Conservation (phyloP, 129 eudicot genomes). For the Flaveria trinervia region DNA sequence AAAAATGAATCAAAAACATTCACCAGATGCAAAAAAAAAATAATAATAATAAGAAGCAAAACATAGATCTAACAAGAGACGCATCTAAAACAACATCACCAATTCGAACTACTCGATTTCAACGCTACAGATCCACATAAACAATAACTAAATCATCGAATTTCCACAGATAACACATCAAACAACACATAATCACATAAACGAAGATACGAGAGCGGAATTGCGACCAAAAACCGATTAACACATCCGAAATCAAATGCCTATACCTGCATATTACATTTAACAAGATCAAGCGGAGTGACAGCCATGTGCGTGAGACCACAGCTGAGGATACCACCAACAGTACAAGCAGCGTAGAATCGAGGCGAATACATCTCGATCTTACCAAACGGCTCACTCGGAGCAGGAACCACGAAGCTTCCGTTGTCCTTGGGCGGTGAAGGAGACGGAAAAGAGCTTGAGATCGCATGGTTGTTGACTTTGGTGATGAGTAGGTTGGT, state of each 20-base stretch:
- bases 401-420: constrained; percentile 54
- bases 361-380: constrained; percentile 77
- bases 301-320: constrained; percentile 91
- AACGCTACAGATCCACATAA: constrained; percentile 25
- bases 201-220: neutral
- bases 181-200: neutral
- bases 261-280: constrained; percentile 91
- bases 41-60: neutral
- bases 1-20: neutral
- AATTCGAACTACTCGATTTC: neutral
- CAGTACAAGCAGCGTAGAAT: constrained; percentile 78
- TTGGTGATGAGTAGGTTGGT: constrained; percentile 26
- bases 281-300: constrained; percentile 94
- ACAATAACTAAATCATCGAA: neutral
- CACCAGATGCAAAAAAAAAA: neutral
- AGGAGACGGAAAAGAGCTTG: constrained; percentile 29
- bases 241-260: neutral
- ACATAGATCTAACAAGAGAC: constrained; percentile 29
- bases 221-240: neutral
- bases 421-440: constrained; percentile 17
- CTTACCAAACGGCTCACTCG: constrained; percentile 72
- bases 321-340: constrained; percentile 86
- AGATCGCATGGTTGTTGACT: constrained; percentile 19
- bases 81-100: neutral
- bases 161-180: neutral